These are phyloP conservation scores for Diaporthe batatas DNA, from an alignment of 2,329 filamentous ascomycete genomes.

Conservation along the genomic window DNA sequence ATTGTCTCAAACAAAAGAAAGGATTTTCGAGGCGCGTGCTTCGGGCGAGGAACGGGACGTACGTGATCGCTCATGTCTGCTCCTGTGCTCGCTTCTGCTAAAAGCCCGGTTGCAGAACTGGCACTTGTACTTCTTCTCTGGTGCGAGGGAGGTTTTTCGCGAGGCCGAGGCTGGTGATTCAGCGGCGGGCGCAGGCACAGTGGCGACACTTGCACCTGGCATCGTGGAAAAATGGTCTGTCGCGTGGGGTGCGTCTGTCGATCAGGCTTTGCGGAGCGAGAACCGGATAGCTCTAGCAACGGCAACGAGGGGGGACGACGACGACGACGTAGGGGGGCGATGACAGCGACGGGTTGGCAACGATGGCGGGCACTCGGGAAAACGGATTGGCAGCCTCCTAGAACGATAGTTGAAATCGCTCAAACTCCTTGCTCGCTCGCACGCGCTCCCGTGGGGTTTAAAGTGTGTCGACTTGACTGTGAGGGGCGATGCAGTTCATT, in stretches of 20 bases:
- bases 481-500: slow-evolving; percentile 64
- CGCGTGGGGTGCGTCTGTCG: slow-evolving; percentile 47
- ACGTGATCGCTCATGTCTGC: slow-evolving; percentile 97
- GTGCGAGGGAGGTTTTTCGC: slow-evolving; percentile 81
- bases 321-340: slow-evolving; percentile 46
- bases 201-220: slow-evolving; percentile 78
- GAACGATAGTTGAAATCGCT: slow-evolving; percentile 73
- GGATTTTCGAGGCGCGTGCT: slow-evolving; percentile 30
- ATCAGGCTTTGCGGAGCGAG: slow-evolving; percentile 42
- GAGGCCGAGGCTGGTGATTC: slow-evolving; percentile 74
- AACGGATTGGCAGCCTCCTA: slow-evolving; percentile 53
- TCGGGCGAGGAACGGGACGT: slow-evolving; percentile 64
- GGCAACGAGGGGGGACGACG: slow-evolving; percentile 37
- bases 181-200: slow-evolving; percentile 72
- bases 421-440: slow-evolving; percentile 65
- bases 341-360: slow-evolving; percentile 45
- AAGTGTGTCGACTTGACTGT: slow-evolving; percentile 75
- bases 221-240: slow-evolving; percentile 64
- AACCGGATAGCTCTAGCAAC: slow-evolving; percentile 39
- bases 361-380: slow-evolving; percentile 51
- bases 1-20: slow-evolving; percentile 10
- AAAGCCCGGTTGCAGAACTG: slow-evolving; percentile 98
- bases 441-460: slow-evolving; percentile 77
- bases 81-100: slow-evolving; percentile 96
- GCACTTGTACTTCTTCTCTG: slow-evolving; percentile 99